Evolutionary conservation across 768 basidiomycete species (phyloP).

Genomic region (Phlebiopsis flavidoalba): DNA sequence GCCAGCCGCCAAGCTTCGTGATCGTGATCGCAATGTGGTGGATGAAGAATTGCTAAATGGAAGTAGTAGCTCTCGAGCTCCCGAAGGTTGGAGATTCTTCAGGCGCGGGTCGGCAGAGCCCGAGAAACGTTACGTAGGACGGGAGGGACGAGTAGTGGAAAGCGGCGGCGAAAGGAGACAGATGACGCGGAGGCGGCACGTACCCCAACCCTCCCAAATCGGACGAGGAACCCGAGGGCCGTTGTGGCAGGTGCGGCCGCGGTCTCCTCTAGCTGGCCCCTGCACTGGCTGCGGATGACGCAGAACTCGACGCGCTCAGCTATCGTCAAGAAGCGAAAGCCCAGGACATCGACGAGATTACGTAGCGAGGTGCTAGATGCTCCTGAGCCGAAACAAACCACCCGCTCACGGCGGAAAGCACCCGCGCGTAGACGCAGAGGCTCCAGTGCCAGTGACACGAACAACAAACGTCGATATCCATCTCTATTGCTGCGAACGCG

Average conservation of each 20-base stretch:
- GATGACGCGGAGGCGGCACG: slow-evolving; percentile 62
- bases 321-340: not conserved
- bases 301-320: slow-evolving; percentile 13
- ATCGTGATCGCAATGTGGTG: slow-evolving; percentile 24
- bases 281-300: slow-evolving; percentile 33
- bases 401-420: slow-evolving; percentile 36
- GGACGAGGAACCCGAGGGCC: slow-evolving; percentile 49
- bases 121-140: slow-evolving; percentile 46
- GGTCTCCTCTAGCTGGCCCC: slow-evolving; percentile 21
- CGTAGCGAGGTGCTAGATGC: slow-evolving; percentile 29
- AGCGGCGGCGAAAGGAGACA: slow-evolving; percentile 53
- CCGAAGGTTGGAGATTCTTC: slow-evolving; percentile 15
- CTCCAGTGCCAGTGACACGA: slow-evolving; percentile 50
- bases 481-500: slow-evolving; percentile 26
- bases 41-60: slow-evolving; percentile 25
- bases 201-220: slow-evolving; percentile 59
- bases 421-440: slow-evolving; percentile 31
- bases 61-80: not conserved
- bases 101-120: slow-evolving; percentile 31
- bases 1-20: slow-evolving; percentile 45
- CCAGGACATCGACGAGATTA: slow-evolving; percentile 20
- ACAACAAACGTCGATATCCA: slow-evolving; percentile 31
- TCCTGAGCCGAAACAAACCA: slow-evolving; percentile 33
- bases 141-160: slow-evolving; percentile 37
- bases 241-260: slow-evolving; percentile 21